Evolutionary conservation across 495 filamentous ascomycete species (phyloP).

Genomic region (Neurospora africana): DNA sequence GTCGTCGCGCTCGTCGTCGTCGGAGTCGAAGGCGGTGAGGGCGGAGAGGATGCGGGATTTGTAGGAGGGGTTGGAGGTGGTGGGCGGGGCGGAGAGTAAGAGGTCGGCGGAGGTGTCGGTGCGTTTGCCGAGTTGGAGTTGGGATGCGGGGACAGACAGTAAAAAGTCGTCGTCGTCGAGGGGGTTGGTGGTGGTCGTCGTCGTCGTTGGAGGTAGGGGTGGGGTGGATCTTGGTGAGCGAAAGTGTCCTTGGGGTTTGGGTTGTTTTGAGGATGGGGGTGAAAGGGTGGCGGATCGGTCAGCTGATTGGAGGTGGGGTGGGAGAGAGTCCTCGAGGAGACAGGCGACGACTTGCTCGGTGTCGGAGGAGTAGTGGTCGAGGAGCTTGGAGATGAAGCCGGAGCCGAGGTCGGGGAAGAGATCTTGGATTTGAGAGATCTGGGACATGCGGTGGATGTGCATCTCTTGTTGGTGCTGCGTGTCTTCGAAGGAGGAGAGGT

Average conservation of each 20-base stretch:
- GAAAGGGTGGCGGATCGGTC: slow-evolving; percentile 47
- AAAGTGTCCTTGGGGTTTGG: background rate
- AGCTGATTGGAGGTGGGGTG: slow-evolving; percentile 44
- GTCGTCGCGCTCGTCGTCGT: slow-evolving; percentile 95
- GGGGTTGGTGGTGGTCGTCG: slow-evolving; percentile 13
- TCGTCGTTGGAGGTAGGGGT: slow-evolving; percentile 22
- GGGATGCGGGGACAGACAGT: slow-evolving; percentile 49
- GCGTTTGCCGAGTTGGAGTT: slow-evolving; percentile 67
- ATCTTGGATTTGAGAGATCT: slow-evolving; percentile 81
- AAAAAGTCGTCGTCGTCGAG: slow-evolving; percentile 64
- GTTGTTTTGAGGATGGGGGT: slow-evolving; percentile 12
- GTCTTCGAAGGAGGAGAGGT: slow-evolving; percentile 33
- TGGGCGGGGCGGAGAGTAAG: slow-evolving; percentile 35
- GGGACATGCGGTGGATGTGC: slow-evolving; percentile 70
- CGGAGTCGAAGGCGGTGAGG: slow-evolving; percentile 80
- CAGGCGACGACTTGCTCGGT: slow-evolving; percentile 72
- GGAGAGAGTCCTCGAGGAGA: slow-evolving; percentile 73
- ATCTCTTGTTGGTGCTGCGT: slow-evolving; percentile 41
- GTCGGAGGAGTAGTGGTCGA: slow-evolving; percentile 69
- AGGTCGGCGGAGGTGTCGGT: slow-evolving; percentile 53
- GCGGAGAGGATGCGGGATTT: slow-evolving; percentile 90
- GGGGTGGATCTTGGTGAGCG: slow-evolving; percentile 28
- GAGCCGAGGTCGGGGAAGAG: slow-evolving; percentile 84
- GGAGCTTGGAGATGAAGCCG: slow-evolving; percentile 65
- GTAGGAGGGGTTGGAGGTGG: slow-evolving; percentile 36